Evolutionary conservation across 2,329 filamentous ascomycete species (phyloP).

Genomic region (Verticillium alfalfae): DNA sequence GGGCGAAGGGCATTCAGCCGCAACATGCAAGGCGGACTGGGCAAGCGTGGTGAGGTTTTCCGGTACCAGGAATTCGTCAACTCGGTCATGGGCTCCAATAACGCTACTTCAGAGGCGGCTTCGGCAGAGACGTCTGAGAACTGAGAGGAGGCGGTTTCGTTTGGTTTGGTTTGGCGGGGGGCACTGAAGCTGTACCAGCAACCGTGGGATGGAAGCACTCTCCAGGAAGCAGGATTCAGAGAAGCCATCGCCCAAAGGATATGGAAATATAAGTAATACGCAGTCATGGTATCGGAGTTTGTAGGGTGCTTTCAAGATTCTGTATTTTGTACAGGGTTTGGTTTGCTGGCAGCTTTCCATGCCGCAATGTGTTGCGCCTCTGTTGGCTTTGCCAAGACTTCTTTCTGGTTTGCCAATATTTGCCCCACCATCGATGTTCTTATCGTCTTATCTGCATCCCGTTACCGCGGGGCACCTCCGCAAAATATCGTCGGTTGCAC

Average conservation of each 20-base stretch:
- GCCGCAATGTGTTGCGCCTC: not conserved
- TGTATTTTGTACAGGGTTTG: not conserved
- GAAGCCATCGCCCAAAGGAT: not conserved
- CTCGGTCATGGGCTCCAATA: constrained; percentile 53
- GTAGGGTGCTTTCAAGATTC: not conserved
- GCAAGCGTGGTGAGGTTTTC: constrained; percentile 81
- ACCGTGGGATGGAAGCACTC: not conserved
- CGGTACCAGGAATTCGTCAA: constrained; percentile 88
- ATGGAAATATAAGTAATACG: not conserved
- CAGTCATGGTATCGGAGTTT: not conserved
- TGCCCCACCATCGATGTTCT: not conserved
- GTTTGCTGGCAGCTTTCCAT: not conserved
- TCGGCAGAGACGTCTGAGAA: constrained; percentile 18
- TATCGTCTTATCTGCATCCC: constrained; percentile 1
- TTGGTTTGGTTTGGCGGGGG: not conserved
- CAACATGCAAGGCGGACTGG: constrained; percentile 42
- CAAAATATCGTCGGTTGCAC: constrained; percentile 1
- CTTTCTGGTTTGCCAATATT: not conserved
- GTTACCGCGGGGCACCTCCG: constrained; percentile 1
- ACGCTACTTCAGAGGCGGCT: constrained; percentile 24
- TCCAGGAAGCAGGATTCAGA: not conserved
- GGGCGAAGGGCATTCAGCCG: constrained; percentile 78
- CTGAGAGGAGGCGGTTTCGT: constrained; percentile 5
- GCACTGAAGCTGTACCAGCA: not conserved
- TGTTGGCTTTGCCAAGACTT: not conserved